phyloP scores from a whole-genome alignment of 2,329 filamentous ascomycete genomes.

The Amauroascus niger region DNA sequence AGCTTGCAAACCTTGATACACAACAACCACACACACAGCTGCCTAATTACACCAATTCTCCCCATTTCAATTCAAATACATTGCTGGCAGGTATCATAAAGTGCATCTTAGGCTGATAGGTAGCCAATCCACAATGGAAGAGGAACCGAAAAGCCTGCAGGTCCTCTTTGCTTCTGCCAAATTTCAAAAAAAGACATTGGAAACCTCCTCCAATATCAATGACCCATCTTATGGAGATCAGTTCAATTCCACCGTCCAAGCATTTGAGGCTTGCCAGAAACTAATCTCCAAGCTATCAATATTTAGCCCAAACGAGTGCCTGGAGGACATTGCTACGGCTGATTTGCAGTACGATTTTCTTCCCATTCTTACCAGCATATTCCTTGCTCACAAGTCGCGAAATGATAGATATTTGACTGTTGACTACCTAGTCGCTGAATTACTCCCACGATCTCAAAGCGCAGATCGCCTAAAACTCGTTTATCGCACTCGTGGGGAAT shows the following conservation, averaged over 20 bases:
- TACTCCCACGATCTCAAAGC: conserved; percentile 57
- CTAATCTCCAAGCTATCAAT: conserved; percentile 63
- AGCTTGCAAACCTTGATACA: too few relatives aligned
- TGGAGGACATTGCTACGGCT: conserved; percentile 78
- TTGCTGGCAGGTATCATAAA: too few relatives aligned
- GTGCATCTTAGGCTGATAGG: too few relatives aligned
- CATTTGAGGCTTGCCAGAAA: conserved; percentile 63
- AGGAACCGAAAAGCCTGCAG: conserved; percentile 46
- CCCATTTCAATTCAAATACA: too few relatives aligned
- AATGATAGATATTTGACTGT: conserved; percentile 59
- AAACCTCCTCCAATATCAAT: conserved; percentile 52
- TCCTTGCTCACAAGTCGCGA: conserved; percentile 19
- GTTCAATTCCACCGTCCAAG: conserved; percentile 55
- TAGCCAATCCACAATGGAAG: conserved; percentile 23
- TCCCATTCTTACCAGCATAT: not conserved
- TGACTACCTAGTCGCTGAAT: conserved; percentile 68
- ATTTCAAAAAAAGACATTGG: conserved; percentile 47
- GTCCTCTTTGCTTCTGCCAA: conserved; percentile 49
- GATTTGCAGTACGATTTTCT: conserved; percentile 56
- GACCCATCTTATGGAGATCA: conserved; percentile 57
- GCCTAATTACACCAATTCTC: too few relatives aligned
- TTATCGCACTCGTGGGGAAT: conserved; percentile 54
- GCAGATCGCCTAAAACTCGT: conserved; percentile 57
- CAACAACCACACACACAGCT: too few relatives aligned
- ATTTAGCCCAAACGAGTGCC: conserved; percentile 80